These are phyloP conservation scores for Colletotrichum navitas DNA, from an alignment of 2,329 filamentous ascomycete species.

Conservation along the genomic window DNA sequence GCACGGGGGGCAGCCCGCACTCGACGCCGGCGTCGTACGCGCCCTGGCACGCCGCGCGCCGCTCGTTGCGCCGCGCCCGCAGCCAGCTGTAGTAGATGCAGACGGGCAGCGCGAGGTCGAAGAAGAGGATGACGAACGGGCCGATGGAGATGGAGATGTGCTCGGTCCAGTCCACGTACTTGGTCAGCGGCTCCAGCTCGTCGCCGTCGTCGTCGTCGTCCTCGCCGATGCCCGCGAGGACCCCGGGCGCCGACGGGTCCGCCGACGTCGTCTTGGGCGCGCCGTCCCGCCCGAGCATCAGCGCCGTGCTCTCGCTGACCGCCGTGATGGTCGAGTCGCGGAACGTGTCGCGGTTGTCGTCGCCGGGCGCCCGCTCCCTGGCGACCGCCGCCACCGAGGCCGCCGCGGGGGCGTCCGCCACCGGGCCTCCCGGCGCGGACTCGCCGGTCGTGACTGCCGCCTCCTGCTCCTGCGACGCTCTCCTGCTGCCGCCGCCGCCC, in stretches of 20 bases:
- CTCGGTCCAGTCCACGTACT: conserved; percentile 40
- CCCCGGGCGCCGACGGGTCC: conserved; percentile 28
- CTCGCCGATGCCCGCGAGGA: conserved; percentile 28
- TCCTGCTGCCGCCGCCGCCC: conserved; percentile 5
- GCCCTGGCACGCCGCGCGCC: conserved; percentile 21
- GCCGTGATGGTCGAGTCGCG: conserved; percentile 39
- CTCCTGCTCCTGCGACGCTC: conserved; percentile 24
- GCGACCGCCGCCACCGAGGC: conserved; percentile 10
- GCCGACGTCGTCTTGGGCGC: conserved; percentile 35
- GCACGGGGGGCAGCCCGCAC: conserved; percentile 24
- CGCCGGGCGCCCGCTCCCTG: conserved; percentile 28
- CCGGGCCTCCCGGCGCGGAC: conserved; percentile 14
- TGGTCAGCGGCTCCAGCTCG: conserved; percentile 38
- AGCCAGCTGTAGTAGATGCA: conserved; percentile 41
- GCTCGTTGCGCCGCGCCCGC: conserved; percentile 34
- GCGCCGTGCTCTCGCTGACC: conserved; percentile 37
- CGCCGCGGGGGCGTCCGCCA: conserved; percentile 29
- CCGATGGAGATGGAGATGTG: conserved; percentile 41
- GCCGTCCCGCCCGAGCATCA: conserved; percentile 26
- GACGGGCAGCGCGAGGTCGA: conserved; percentile 34
- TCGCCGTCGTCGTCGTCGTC: conserved; percentile 21
- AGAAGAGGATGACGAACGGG: conserved; percentile 39
- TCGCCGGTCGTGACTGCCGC: conserved; percentile 2
- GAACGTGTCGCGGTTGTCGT: conserved; percentile 36
- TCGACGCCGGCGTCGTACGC: conserved; percentile 34